Evolutionary conservation across 805 yeast genomes (phyloP), one percentile per base, ranked within the genome.

Genomic region (Saccharomycopsis guyanensis): DNA sequence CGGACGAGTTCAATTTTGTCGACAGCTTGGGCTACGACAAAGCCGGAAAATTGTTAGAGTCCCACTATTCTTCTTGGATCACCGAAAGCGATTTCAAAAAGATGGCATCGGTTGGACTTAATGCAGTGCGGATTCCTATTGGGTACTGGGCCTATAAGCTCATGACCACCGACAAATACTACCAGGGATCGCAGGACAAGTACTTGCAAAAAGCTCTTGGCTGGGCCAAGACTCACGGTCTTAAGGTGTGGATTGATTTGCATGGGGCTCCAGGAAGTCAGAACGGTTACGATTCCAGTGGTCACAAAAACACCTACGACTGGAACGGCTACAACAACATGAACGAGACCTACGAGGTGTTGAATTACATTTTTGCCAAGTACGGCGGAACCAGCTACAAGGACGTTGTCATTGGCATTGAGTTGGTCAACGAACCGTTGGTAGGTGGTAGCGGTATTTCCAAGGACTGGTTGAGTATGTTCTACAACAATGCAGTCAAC

Each of bases 221-320:
- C 38, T 86, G 94, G 94, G 78, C 84, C n/a, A 62, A 74, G 19
- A 65, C 66, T 37, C 60, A 79, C 54, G 80, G 71, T 12, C 63
- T 86, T 51, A 75, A 82, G 48, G 82, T 80, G 3, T 78, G 84
- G 80, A 65, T 86, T 43, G 94, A 86, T 58, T 63, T 86, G 45
- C 95, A 86, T 56, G 88, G 91, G 13, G 79, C 73, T 4, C 93
- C 94, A 7, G 93, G 91, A 1, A 80, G 89, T 2, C 94, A 86
- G 58, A 86, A 86, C 60, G 94, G 94, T 12, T 85, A 84, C 66
- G 91, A 85, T 57, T 85, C 83, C 56, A 78, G 86, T 6, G 95
- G 94, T 1, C 63, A 73, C 23, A 68, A 87, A 56, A 76, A 69
- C 40, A 53, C 55, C n/a, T 56, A 68, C 16, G 63, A 62, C 4